Evolutionary conservation across 768 basidiomycete species (phyloP), one percentile per base, ranked within the genome.

Genomic region (Strobilomyces confusus): DNA sequence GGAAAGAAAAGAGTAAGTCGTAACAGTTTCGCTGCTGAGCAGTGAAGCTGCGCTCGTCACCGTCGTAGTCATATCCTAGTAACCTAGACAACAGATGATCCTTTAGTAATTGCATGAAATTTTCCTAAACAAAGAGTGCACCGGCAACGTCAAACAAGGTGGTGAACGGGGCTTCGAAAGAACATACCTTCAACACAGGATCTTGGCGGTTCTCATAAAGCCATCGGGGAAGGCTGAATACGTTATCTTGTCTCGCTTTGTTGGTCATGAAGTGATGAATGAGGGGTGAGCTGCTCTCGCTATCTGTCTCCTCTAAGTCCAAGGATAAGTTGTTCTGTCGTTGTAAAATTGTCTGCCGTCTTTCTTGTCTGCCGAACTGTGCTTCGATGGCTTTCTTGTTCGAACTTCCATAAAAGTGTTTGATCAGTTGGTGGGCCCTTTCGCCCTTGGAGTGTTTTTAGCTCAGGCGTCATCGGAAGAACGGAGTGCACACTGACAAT

Each of bases 341-440:
- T 7, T 42, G 32, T 5, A 57, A 19, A 13, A 30, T 22, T 9
- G 55, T 57, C 14, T 17, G 25, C 8, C 44, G 17, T 45, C 55
- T 25, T 34, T 62, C 59, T n/a, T 60, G 59, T 15, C 9, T 58
- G 5, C 34, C 53, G 11, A 60, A 41, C 23, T 48, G 37, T 13
- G 7, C 44, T 17, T 38, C 15, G 6, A 48, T 1, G 5, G 23
- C 32, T 14, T 55, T 55, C 51, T 66, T 66, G 51, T 63, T 69
- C 6, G 63, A 63, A 1, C 59, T 52, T 1, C 40, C 32, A 44
- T 72, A 68, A 17, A 59, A 58, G 12, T 43, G 25, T 50, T 75
- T 74, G 8, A 71, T 56, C 1, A 47, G 15, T 12, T 15, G n/a
- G 26, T 52, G 51, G 9, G 45, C 51, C 20, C 9, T 13, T 41